Evolutionary conservation across 495 filamentous ascomycete species (phyloP).

Genomic region (Penicillium alfredii): DNA sequence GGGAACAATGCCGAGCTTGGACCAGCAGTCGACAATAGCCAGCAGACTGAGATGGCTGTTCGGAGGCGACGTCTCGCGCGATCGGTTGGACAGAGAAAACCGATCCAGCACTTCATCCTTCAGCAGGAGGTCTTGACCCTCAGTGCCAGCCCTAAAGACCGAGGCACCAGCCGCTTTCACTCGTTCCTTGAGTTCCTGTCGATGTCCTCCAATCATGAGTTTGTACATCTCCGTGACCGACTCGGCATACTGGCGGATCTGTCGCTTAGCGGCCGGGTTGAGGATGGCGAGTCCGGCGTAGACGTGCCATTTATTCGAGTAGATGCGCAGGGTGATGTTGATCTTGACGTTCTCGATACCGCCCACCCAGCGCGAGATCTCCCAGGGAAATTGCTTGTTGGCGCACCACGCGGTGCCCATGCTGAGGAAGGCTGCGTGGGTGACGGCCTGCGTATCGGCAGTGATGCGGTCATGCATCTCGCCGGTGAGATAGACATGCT

Average conservation of each 20-base stretch:
- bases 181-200: constrained; percentile 70
- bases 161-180: constrained; percentile 71
- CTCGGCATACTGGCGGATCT: constrained; percentile 89
- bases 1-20: constrained; percentile 81
- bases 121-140: constrained; percentile 63
- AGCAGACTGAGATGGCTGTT: constrained; percentile 92
- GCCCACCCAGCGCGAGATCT: constrained; percentile 83
- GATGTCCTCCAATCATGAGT: constrained; percentile 82
- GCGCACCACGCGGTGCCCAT: constrained; percentile 98
- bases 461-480: constrained; percentile 92
- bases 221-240: constrained; percentile 94
- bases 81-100: constrained; percentile 69
- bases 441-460: constrained; percentile 95
- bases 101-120: constrained; percentile 79
- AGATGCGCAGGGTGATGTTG: constrained; percentile 94
- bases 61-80: constrained; percentile 55
- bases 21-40: constrained; percentile 99
- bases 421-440: constrained; percentile 90
- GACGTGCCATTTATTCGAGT: constrained; percentile 98
- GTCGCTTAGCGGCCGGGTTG: constrained; percentile 82
- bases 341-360: constrained; percentile 99
- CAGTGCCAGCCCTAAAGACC: constrained; percentile 60
- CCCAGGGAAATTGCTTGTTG: constrained; percentile 93
- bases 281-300: constrained; percentile 96
- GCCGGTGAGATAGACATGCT: constrained; percentile 79